phyloP scores from a whole-genome alignment of 441 rosid species.

The Arabidopsis hybrid region DNA sequence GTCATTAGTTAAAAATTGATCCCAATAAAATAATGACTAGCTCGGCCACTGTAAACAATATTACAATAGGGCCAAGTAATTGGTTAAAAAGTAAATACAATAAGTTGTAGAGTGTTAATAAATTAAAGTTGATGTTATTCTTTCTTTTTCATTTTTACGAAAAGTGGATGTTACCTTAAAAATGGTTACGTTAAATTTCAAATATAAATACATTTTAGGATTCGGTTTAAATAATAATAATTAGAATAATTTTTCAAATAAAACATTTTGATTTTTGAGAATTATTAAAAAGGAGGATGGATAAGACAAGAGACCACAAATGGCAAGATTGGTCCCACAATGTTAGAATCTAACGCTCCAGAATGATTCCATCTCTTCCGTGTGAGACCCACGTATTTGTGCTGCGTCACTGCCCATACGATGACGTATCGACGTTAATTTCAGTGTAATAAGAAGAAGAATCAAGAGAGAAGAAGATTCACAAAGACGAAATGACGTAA shows the following conservation, averaged over 20 bases:
- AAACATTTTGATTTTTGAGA: neutral
- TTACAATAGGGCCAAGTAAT: neutral
- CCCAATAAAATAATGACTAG: too few species aligned
- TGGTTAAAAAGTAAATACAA: slow-evolving; percentile 2
- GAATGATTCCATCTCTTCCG: slow-evolving; percentile 38
- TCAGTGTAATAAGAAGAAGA: slow-evolving; percentile 33
- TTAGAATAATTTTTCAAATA: neutral
- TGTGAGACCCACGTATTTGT: slow-evolving; percentile 13
- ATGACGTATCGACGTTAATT: slow-evolving; percentile 30
- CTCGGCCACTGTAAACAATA: too few species aligned
- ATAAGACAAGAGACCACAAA: slow-evolving; percentile 40
- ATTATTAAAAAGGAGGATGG: slow-evolving; percentile 2
- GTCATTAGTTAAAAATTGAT: too few species aligned
- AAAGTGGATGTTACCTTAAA: slow-evolving; percentile 21
- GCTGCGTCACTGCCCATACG: slow-evolving; percentile 7
- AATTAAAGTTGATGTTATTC: slow-evolving; percentile 5
- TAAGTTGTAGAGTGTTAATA: neutral
- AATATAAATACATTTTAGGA: neutral
- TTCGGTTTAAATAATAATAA: neutral
- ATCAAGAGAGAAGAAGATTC: slow-evolving; percentile 12
- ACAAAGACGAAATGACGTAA: slow-evolving; percentile 31
- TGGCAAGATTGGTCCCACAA: slow-evolving; percentile 25
- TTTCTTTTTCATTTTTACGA: neutral
- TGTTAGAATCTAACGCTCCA: slow-evolving; percentile 38
- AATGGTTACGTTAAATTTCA: neutral